Percentiles rank a stretch among this genome's conserved stretches.
phyloP scores from a whole-genome alignment of 805 yeast species.

The Barnettozyma sucrosica region DNA sequence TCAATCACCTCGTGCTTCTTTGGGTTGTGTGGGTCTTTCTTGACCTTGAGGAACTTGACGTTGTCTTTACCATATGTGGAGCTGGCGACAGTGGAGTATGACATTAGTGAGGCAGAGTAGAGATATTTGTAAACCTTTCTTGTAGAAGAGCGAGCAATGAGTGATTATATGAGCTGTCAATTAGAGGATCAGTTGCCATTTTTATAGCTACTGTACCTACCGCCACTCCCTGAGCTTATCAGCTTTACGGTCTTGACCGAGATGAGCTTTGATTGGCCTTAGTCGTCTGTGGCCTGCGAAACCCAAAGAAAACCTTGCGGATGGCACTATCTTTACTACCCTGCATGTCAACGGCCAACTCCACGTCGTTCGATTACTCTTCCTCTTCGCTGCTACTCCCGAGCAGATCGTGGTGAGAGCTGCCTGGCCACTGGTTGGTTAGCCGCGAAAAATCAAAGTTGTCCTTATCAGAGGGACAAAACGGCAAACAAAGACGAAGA shows the following conservation, averaged over 20 bases:
- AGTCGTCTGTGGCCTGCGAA: no score
- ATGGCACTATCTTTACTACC: not conserved
- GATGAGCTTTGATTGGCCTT: not conserved
- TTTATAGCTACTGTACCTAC: not conserved
- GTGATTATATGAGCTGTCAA: no score
- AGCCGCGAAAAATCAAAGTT: no score
- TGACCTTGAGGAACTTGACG: constrained; percentile 87
- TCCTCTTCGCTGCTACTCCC: not conserved
- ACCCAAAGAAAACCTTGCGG: not conserved
- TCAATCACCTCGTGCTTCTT: constrained; percentile 76
- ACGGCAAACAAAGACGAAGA: no score
- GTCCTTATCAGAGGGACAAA: no score
- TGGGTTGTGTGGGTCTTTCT: constrained; percentile 69
- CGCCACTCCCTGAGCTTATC: not conserved
- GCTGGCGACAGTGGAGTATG: constrained; percentile 27
- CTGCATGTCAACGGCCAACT: not conserved
- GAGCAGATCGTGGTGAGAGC: not conserved
- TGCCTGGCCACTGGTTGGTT: no score
- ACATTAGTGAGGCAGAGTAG: constrained; percentile 15
- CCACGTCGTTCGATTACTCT: not conserved
- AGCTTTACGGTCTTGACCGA: not conserved
- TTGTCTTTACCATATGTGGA: constrained; percentile 89
- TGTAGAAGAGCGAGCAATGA: no score
- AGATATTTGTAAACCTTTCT: not conserved
- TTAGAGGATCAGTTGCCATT: not conserved